Conservation (phyloP, 108 stramenopile species). For the Bacterosira constricta region DNA sequence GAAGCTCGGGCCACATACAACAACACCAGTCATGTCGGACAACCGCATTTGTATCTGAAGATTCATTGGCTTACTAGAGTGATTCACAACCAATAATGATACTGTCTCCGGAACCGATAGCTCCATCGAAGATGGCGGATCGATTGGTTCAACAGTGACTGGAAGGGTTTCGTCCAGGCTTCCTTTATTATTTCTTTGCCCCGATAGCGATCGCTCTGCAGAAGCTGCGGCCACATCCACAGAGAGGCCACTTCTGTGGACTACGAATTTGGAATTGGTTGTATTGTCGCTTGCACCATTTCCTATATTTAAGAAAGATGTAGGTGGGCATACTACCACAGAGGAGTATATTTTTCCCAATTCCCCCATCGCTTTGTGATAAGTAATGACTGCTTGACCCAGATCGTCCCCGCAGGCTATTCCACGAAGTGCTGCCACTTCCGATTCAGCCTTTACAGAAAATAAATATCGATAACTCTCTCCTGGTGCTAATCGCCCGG, state of each 20-base stretch:
- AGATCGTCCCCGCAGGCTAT: slow-evolving; percentile 81
- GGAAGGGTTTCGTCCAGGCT: slow-evolving; percentile 63
- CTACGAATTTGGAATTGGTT: slow-evolving; percentile 57
- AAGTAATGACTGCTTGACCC: slow-evolving; percentile 69
- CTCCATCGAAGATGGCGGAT: slow-evolving; percentile 66
- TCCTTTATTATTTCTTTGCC: slow-evolving; percentile 9
- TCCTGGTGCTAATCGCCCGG: slow-evolving; percentile 69
- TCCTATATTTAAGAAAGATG: slow-evolving; percentile 7
- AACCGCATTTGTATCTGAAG: slow-evolving; percentile 80
- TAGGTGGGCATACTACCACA: slow-evolving; percentile 61
- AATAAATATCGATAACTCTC: slow-evolving; percentile 70
- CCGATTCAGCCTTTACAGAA: slow-evolving; percentile 53
- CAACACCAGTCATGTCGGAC: slow-evolving; percentile 72
- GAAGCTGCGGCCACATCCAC: slow-evolving; percentile 81
- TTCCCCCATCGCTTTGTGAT: slow-evolving; percentile 84
- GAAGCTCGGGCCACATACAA: slow-evolving; percentile 73
- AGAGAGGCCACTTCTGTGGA: slow-evolving; percentile 72
- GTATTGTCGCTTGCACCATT: background rate
- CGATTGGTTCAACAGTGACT: slow-evolving; percentile 83
- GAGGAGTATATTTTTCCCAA: slow-evolving; percentile 63
- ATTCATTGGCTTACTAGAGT: slow-evolving; percentile 62
- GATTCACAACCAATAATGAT: slow-evolving; percentile 77
- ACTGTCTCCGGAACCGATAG: slow-evolving; percentile 55
- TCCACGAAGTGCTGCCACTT: slow-evolving; percentile 50
- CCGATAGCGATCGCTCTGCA: slow-evolving; percentile 47